Percentiles rank a stretch among this genome's conserved stretches.
These are phyloP conservation scores for Ambrosiella beaveri DNA, from an alignment of 2,329 filamentous ascomycete genomes.

Conservation along the genomic window DNA sequence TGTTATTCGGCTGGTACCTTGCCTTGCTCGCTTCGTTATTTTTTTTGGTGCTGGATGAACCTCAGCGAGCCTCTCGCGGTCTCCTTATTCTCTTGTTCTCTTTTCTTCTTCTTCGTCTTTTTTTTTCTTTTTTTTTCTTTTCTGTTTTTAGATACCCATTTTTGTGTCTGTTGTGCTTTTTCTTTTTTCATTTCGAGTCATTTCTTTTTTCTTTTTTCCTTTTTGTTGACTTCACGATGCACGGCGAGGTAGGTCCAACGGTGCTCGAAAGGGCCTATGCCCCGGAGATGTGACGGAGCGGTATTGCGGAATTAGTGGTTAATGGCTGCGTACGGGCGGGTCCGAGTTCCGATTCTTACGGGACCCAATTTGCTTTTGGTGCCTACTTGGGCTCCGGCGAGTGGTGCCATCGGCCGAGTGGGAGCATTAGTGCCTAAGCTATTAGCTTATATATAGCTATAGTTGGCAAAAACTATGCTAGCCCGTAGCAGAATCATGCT, in stretches of 20 bases:
- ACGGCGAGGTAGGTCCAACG: constrained; percentile 17
- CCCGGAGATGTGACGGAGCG: not conserved
- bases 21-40: not conserved
- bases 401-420: not conserved
- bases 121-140: constrained; percentile 7
- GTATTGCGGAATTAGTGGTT: not conserved
- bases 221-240: constrained; percentile 8
- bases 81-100: constrained; percentile 1
- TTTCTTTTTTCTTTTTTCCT: constrained; percentile 2
- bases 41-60: not conserved
- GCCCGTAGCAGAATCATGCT: no score
- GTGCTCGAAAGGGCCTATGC: constrained; percentile 30
- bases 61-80: not conserved
- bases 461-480: not conserved
- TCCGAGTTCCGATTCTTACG: not conserved
- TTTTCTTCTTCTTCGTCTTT: constrained; percentile 1
- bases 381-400: not conserved
- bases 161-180: constrained; percentile 5
- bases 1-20: no score
- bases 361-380: not conserved
- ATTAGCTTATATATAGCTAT: not conserved
- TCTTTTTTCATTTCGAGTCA: not conserved
- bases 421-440: not conserved
- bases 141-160: constrained; percentile 5
- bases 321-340: not conserved